These are phyloP conservation scores for Rhynchospora breviuscula DNA, from an alignment of 176 grass and related monocot genomes.

Conservation along the genomic window DNA sequence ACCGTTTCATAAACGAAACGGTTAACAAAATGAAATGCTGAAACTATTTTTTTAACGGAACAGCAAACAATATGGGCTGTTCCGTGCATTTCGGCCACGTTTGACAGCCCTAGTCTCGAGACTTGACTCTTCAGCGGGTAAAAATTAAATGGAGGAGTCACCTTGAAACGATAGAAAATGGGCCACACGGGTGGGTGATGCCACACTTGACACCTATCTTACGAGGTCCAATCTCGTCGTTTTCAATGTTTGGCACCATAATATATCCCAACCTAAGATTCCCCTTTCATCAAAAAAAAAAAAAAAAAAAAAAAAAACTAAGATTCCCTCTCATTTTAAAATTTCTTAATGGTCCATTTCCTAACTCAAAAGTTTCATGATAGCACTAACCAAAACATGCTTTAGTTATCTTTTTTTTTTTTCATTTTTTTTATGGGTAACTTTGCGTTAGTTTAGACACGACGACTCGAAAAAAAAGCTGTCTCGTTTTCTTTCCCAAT, in stretches of 20 bases:
- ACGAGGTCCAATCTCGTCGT: constrained; percentile 17
- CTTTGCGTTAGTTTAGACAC: background rate
- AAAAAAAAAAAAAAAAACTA: too few relatives aligned
- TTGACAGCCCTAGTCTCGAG: too few relatives aligned
- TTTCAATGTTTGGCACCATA: constrained; percentile 17
- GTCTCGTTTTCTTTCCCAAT: background rate
- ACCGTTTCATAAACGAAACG: too few relatives aligned
- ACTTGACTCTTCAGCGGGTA: background rate
- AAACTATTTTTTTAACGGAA: too few relatives aligned
- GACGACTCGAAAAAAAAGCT: background rate
- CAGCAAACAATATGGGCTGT: too few relatives aligned
- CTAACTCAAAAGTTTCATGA: background rate
- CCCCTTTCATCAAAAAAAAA: too few relatives aligned
- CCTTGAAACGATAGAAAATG: background rate
- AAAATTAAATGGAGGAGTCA: background rate
- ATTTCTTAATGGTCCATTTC: background rate
- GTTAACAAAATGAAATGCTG: too few relatives aligned
- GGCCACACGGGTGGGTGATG: background rate
- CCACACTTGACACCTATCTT: background rate
- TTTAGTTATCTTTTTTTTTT: too few relatives aligned
- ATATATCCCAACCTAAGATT: constrained; percentile 16
- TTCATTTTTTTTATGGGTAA: too few relatives aligned
- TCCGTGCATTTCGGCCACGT: too few relatives aligned
- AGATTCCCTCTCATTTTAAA: constrained; percentile 5
- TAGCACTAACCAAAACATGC: background rate